phyloP scores from a whole-genome alignment of 2,329 filamentous ascomycete species.

The Arthrobotrys sphaeroides region DNA sequence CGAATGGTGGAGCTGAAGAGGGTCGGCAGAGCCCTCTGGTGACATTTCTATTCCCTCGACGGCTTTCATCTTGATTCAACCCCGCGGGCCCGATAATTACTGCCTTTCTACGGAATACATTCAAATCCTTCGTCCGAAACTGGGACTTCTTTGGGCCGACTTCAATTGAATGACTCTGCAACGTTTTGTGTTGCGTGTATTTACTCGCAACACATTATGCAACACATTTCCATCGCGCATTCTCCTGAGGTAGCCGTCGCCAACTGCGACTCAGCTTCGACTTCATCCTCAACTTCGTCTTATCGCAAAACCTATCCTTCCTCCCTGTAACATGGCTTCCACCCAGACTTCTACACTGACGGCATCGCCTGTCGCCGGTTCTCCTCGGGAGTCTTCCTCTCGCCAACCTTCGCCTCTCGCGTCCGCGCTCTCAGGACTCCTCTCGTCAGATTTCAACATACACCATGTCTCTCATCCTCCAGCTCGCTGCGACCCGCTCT shows the following conservation, averaged over 20 bases:
- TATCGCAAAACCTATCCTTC: not conserved
- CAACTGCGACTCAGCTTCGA: not conserved
- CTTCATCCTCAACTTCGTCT: not conserved
- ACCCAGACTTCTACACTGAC: not conserved
- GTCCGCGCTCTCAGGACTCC: conserved; percentile 57
- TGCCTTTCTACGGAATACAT: no score
- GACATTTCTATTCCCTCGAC: not conserved
- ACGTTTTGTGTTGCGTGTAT: conserved; percentile 10
- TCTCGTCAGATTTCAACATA: conserved; percentile 69
- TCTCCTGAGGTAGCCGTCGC: not conserved
- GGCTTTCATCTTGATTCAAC: not conserved
- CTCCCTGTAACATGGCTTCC: conserved; percentile 4
- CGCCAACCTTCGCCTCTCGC: conserved; percentile 38
- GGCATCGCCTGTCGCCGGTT: not conserved
- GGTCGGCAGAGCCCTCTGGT: not conserved
- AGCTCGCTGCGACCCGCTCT: conserved; percentile 77
- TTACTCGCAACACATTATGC: not conserved
- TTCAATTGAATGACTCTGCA: no score
- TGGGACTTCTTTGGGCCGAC: no score
- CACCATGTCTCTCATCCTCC: conserved; percentile 90
- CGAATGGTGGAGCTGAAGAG: not conserved
- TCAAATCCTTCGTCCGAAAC: no score
- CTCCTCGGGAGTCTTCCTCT: not conserved
- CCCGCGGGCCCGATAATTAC: not conserved
- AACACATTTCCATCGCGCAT: not conserved